phyloP scores from a whole-genome alignment of 345 rosid species.

The Eucalyptus virginea region DNA sequence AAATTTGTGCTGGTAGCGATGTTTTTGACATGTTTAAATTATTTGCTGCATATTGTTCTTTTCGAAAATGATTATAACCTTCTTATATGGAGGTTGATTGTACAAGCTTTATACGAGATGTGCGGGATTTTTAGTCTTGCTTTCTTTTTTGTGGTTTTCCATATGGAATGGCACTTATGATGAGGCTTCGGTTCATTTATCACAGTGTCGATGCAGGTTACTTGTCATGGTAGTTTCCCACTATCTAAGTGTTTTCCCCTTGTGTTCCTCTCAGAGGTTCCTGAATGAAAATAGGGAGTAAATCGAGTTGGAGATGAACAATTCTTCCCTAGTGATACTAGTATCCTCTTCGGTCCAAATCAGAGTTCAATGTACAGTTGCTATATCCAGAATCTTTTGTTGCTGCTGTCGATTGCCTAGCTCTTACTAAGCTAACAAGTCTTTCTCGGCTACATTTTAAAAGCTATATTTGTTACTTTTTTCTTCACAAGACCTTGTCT shows the following conservation, averaged over 20 bases:
- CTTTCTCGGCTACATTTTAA: not conserved
- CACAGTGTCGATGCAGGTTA: not conserved
- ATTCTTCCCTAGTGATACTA: not conserved
- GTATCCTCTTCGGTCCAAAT: not conserved
- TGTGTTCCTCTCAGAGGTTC: not conserved
- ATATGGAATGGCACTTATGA: not conserved
- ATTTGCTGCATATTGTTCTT: not conserved
- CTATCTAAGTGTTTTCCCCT: not conserved
- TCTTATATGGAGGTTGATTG: not conserved
- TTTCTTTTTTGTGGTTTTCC: not conserved
- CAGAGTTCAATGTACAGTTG: not conserved
- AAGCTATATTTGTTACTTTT: not conserved
- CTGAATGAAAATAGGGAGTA: not conserved
- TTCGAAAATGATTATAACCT: not conserved
- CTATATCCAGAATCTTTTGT: not conserved
- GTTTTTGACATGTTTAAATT: not conserved
- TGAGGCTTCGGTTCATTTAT: not conserved
- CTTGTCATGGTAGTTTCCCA: not conserved
- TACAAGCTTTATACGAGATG: not conserved
- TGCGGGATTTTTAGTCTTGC: not conserved
- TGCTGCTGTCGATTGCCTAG: not conserved
- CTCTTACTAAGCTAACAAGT: not conserved
- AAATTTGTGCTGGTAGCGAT: not conserved
- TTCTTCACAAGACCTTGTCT: not conserved
- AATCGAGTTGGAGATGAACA: not conserved